A percentile compares a stretch with the other conserved stretches of the same genome.
These are phyloP conservation scores for Sisymbrium altissimum DNA, from an alignment of 345 rosid species.

Conservation along the genomic window DNA sequence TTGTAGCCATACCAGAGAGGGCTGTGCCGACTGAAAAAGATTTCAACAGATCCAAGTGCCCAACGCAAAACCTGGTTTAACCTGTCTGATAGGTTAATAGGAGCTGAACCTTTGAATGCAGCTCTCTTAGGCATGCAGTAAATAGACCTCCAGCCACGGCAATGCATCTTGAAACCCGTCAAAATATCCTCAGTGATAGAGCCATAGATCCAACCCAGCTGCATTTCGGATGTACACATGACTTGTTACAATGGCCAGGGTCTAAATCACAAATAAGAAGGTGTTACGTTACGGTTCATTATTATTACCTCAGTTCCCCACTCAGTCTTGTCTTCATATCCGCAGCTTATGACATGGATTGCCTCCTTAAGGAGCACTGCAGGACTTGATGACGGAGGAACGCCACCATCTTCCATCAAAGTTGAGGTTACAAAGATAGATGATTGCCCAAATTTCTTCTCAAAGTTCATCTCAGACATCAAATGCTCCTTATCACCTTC, in stretches of 20 bases:
- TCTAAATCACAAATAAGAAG: not conserved
- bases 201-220: slow-evolving; percentile 98
- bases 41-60: slow-evolving; percentile 99
- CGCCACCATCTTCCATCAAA: slow-evolving; percentile 91
- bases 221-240: slow-evolving; percentile 30
- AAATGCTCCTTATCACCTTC: slow-evolving; percentile 75
- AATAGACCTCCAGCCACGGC: slow-evolving; percentile 97
- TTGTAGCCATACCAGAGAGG: slow-evolving; percentile 89
- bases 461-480: slow-evolving; percentile 95
- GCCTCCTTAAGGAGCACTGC: slow-evolving; percentile 95
- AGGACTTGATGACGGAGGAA: slow-evolving; percentile 97
- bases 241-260: slow-evolving; percentile 8
- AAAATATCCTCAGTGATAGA: slow-evolving; percentile 97
- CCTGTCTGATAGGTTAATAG: slow-evolving; percentile 91
- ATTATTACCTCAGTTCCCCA: slow-evolving; percentile 89
- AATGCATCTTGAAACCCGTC: slow-evolving; percentile 98
- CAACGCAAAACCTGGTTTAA: slow-evolving; percentile 96
- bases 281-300: not conserved
- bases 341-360: slow-evolving; percentile 96
- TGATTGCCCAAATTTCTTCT: slow-evolving; percentile 88
- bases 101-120: slow-evolving; percentile 97
- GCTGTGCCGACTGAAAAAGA: slow-evolving; percentile 93
- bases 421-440: slow-evolving; percentile 91
- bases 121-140: slow-evolving; percentile 92
- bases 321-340: slow-evolving; percentile 97